A percentile compares a stretch with the other conserved stretches of the same genome.
Evolutionary conservation across 208 protist species (phyloP).

Genomic region (Trypanosoma rangeli): DNA sequence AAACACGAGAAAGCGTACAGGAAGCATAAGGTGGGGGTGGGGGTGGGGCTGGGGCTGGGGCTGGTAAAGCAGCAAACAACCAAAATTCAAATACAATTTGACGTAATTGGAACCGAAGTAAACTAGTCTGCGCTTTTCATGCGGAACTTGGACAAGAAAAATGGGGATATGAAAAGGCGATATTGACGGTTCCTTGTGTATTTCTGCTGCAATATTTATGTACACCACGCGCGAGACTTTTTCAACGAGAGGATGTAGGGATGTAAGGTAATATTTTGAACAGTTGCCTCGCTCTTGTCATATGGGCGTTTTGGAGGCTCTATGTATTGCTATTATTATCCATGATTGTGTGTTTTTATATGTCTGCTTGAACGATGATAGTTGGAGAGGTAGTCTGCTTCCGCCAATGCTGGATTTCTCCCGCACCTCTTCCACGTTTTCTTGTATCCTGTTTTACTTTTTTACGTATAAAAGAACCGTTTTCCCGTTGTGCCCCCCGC

Average conservation of each 20-base stretch:
- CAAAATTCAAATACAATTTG: background rate
- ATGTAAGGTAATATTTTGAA: background rate
- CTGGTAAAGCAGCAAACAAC: constrained; percentile 1
- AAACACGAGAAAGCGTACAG: no score
- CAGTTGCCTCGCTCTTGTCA: background rate
- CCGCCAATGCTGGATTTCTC: background rate
- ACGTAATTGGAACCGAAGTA: no score
- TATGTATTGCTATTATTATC: background rate
- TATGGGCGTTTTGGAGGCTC: background rate
- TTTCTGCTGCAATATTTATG: background rate
- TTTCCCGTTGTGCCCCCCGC: no score
- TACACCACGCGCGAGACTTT: background rate
- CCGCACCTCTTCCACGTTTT: no score
- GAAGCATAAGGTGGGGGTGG: no score
- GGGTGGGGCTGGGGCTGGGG: background rate
- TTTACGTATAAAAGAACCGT: constrained; percentile 6
- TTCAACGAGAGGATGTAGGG: background rate
- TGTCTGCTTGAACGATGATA: background rate
- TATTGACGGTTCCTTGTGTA: background rate
- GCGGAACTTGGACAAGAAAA: background rate
- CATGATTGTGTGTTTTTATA: background rate
- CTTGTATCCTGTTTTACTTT: background rate
- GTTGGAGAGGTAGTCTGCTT: background rate
- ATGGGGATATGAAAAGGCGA: background rate
- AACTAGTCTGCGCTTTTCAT: background rate